A percentile compares a stretch with the other conserved stretches of the same genome.
Evolutionary conservation across 441 rosid genomes (phyloP).

Genomic region (Brassica balearica): DNA sequence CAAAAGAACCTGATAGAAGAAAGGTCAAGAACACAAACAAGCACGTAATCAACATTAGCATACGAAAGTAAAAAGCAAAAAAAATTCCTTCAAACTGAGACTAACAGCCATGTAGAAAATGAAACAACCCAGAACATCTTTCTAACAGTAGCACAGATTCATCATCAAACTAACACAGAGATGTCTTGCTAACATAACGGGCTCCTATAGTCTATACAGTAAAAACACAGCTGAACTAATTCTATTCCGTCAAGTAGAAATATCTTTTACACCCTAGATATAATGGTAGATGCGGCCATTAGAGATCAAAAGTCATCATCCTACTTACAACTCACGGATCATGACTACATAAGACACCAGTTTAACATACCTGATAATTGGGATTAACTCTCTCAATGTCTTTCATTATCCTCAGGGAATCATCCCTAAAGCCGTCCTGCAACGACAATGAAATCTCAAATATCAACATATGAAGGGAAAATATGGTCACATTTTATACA

Average conservation of each 20-base stretch:
- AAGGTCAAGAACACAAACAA: conserved; percentile 6
- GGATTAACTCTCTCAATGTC: conserved; percentile 65
- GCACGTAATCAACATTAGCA: conserved; percentile 6
- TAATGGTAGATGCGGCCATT: no score
- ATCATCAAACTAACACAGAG: no score
- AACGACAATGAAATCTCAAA: conserved; percentile 28
- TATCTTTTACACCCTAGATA: not conserved
- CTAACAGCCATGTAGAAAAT: conserved; percentile 8
- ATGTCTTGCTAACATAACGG: no score
- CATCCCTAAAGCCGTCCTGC: conserved; percentile 95
- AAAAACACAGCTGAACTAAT: no score
- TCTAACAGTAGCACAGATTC: no score
- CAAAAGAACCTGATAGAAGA: conserved; percentile 47
- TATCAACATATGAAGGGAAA: conserved; percentile 10
- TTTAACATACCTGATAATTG: conserved; percentile 73
- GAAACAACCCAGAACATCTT: not conserved
- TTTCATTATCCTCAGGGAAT: conserved; percentile 87
- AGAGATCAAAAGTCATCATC: no score
- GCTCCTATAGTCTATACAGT: no score
- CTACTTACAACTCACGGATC: no score
- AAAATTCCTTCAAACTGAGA: conserved; percentile 12
- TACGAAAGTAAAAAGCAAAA: not conserved
- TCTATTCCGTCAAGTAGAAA: no score
- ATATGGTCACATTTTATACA: no score
- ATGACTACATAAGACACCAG: not conserved